Evolutionary conservation across 768 basidiomycete genomes (phyloP), one percentile per base, ranked within the genome.

Genomic region (Trametes elegans): DNA sequence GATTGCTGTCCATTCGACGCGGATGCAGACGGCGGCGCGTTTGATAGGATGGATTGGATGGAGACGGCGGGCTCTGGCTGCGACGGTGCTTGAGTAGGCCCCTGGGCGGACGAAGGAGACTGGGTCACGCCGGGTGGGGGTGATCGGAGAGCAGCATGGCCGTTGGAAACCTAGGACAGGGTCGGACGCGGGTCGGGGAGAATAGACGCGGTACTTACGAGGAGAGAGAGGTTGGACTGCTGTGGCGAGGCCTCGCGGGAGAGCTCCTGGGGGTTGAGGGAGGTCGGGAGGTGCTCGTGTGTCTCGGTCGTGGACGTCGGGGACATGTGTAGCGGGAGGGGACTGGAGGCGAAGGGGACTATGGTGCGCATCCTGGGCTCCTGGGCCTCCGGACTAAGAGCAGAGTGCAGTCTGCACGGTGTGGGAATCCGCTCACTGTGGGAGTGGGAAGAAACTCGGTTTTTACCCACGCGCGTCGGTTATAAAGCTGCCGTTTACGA

Each of bases 191-290:
- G 58, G 63, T 49, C 21, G 32, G 18, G 51, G 57, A 64, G 36
- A 66, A 60, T 44, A 62, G 60, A 65, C 60, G 58, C 63, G 34
- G 65, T 57, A 41, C 70, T 65, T 58, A 76, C 71, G 49, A 74
- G 69, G 11, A 73, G 55, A 62, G 66, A 76, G 71, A 68, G 73
- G 64, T 64, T 75, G 65, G 66, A 73, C 54, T 69, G 80, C 58
- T 58, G 68, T 31, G 63, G 70, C 42, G 65, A 79, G 64, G 68
- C 77, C 67, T 71, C 76, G 70, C 66, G 81, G 58, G 83, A 79
- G 14, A 79, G 77, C 62, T 83, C 68, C 78, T 73, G 47, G 74
- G 78, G 24, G 71, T 74, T 69, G 73, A 75, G 68, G 51, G 67
- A 70, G 54, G 58, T 35, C 60, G 45, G 64, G 65, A 71, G 67